Percentiles rank a stretch among this genome's conserved stretches.
Conservation (phyloP, 2,329 filamentous ascomycete species). For the Calonectria multiphialidica region DNA sequence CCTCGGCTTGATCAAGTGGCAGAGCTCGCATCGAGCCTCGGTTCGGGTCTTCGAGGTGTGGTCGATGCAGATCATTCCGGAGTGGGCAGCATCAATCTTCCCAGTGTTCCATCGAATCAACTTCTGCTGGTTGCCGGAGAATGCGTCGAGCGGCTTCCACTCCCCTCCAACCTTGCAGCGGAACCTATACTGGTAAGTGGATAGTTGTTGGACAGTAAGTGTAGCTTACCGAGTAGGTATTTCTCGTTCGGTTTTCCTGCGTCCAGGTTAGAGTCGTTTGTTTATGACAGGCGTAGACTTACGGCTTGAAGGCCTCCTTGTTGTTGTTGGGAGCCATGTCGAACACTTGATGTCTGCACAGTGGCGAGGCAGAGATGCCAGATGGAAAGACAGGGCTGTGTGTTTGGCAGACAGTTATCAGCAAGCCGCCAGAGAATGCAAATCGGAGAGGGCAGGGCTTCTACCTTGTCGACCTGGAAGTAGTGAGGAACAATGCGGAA, state of each 20-base stretch:
- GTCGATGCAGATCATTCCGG: slow-evolving; percentile 52
- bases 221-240: slow-evolving; percentile 24
- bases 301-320: slow-evolving; percentile 28
- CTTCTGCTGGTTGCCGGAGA: slow-evolving; percentile 49
- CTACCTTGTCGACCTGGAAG: neutral
- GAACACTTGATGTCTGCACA: too few species aligned
- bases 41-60: slow-evolving; percentile 42
- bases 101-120: slow-evolving; percentile 37
- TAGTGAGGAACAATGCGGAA: too few species aligned
- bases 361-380: neutral
- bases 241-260: slow-evolving; percentile 15
- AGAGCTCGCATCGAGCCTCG: slow-evolving; percentile 49
- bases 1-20: slow-evolving; percentile 41
- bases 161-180: slow-evolving; percentile 52
- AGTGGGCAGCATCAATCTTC: slow-evolving; percentile 44
- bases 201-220: too few species aligned
- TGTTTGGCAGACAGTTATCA: neutral
- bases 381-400: neutral
- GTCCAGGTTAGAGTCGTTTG: neutral
- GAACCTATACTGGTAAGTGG: slow-evolving; percentile 39
- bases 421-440: neutral
- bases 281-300: slow-evolving; percentile 9
- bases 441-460: neutral
- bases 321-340: slow-evolving; percentile 24
- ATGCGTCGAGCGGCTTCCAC: slow-evolving; percentile 47